These are phyloP conservation scores for Speleostelium caveatum DNA, from an alignment of 78 protist genomes.

Conservation along the genomic window DNA sequence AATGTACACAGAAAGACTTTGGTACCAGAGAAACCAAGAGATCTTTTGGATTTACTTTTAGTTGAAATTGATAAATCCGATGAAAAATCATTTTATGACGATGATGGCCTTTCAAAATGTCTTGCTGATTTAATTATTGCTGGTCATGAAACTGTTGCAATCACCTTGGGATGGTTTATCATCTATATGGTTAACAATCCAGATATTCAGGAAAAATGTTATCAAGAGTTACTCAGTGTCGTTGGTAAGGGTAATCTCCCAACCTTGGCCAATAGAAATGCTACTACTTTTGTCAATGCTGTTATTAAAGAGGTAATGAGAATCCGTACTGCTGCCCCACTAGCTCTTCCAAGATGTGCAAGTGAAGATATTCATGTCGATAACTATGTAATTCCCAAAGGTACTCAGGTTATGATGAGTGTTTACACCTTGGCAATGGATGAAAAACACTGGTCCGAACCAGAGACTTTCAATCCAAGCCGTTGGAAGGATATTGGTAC, in stretches of 20 bases:
- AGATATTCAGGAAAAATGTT: slow-evolving; percentile 40
- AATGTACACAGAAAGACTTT: slow-evolving; percentile 52
- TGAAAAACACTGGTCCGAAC: slow-evolving; percentile 33
- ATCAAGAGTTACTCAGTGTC: slow-evolving; percentile 27
- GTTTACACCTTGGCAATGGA: slow-evolving; percentile 62
- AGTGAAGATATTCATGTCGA: slow-evolving; percentile 34
- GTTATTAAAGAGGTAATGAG: slow-evolving; percentile 40
- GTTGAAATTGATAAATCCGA: slow-evolving; percentile 64
- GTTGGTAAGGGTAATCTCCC: slow-evolving; percentile 65
- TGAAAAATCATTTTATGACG: slow-evolving; percentile 36
- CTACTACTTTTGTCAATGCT: slow-evolving; percentile 47
- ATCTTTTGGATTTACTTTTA: slow-evolving; percentile 37
- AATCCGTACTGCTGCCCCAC: slow-evolving; percentile 70
- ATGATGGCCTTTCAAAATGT: slow-evolving; percentile 38
- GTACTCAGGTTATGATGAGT: slow-evolving; percentile 59
- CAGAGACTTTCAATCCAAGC: slow-evolving; percentile 44
- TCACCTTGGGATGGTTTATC: slow-evolving; percentile 63
- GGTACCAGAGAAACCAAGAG: slow-evolving; percentile 52
- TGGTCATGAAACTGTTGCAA: slow-evolving; percentile 77
- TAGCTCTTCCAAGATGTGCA: slow-evolving; percentile 50
- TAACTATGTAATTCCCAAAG: slow-evolving; percentile 54
- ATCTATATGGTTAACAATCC: slow-evolving; percentile 37
- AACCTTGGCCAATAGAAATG: slow-evolving; percentile 30
- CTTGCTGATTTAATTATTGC: slow-evolving; percentile 67
- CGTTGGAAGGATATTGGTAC: slow-evolving; percentile 19